A percentile compares a stretch with the other conserved stretches of the same genome.
Evolutionary conservation across 2,329 filamentous ascomycete species (phyloP).

Genomic region (Cladobotryum protrusum): DNA sequence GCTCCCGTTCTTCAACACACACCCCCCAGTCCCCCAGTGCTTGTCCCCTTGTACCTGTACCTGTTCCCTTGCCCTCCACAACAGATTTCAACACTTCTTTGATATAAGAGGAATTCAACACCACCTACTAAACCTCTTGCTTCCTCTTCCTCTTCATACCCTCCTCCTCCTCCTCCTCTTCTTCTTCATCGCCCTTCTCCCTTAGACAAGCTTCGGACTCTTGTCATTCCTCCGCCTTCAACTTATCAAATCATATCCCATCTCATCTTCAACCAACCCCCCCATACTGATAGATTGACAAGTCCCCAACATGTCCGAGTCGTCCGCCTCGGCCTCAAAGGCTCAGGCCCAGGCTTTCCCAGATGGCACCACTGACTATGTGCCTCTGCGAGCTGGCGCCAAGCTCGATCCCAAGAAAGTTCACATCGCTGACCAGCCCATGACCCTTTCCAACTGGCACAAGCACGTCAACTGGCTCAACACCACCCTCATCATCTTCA

Average conservation of each 20-base stretch:
- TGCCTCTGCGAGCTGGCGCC: slow-evolving; percentile 37
- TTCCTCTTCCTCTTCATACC: slow-evolving; percentile 10
- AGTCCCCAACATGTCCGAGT: slow-evolving; percentile 25
- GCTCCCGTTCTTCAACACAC: not conserved
- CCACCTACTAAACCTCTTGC: slow-evolving; percentile 1
- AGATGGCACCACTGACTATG: slow-evolving; percentile 52
- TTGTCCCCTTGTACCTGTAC: not conserved
- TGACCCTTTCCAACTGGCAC: slow-evolving; percentile 80
- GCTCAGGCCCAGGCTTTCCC: slow-evolving; percentile 37
- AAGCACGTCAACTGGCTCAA: slow-evolving; percentile 95
- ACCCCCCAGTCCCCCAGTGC: not conserved
- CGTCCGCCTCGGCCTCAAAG: slow-evolving; percentile 33
- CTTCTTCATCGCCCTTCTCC: not conserved
- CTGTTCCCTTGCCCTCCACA: not conserved
- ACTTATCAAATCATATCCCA: not conserved
- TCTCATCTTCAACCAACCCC: not conserved
- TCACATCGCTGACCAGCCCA: slow-evolving; percentile 77
- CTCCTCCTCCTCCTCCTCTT: not conserved
- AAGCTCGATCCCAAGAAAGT: slow-evolving; percentile 60
- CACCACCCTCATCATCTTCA: slow-evolving; percentile 69
- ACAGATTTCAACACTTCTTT: slow-evolving; percentile 1
- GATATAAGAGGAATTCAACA: not conserved
- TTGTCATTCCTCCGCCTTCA: slow-evolving; percentile 1
- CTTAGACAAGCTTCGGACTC: not conserved
- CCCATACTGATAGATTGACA: not conserved